Base-by-base conservation (phyloP, 208 protist genomes). In the Trypanosomatidae sp. region DNA sequence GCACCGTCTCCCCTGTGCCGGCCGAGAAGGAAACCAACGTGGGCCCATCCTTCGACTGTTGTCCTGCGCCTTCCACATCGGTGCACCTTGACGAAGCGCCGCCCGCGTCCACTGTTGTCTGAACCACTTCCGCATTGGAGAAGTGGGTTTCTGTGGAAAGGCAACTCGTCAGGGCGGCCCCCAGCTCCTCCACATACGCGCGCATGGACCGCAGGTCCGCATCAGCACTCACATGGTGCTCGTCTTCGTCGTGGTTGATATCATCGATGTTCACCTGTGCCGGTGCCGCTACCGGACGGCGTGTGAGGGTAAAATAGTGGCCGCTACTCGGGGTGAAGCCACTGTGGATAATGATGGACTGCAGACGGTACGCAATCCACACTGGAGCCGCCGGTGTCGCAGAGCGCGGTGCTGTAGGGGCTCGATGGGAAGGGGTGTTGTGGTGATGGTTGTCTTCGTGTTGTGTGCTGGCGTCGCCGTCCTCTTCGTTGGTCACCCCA, bases 281-380 rank as follows among this genome's bases (percentile, higher is more conserved):
- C 39, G 41, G 9, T 13, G 53, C 44, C 43, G 28, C 65, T 65
- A 36, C 33, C 9, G 2, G 25, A 39, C 44, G 8, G 36, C 73
- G 47, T 9, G 43, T 56, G 19, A 94, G 30, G 9, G 79, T 82
- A 62, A 87, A 94, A 73, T 94, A 94, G 59, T 91, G 86, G 17
- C 90, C 90, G 59, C 82, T 89, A 59, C 69, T 79, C 12, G 83
- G 84, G 15, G 81, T 88, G n/a, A 73, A 59, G 36, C 90, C 90
- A 71, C 85, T 94, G 78, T 94, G 90, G 15, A 94, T 69, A 39
- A 94, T 74, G 25, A 94, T 80, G 1, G 78, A 76, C 39, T 66
- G 73, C 22, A 94, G 83, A 22, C 80, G 74, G 55, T 91, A 94
- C 6, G 69, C 74, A n/a, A 90, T 75, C 46, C 70, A 77, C 30